Percentiles rank a stretch among this genome's conserved stretches.
These are phyloP conservation scores for Ilyonectria robusta DNA, from an alignment of 2,329 filamentous ascomycete species.

Conservation along the genomic window DNA sequence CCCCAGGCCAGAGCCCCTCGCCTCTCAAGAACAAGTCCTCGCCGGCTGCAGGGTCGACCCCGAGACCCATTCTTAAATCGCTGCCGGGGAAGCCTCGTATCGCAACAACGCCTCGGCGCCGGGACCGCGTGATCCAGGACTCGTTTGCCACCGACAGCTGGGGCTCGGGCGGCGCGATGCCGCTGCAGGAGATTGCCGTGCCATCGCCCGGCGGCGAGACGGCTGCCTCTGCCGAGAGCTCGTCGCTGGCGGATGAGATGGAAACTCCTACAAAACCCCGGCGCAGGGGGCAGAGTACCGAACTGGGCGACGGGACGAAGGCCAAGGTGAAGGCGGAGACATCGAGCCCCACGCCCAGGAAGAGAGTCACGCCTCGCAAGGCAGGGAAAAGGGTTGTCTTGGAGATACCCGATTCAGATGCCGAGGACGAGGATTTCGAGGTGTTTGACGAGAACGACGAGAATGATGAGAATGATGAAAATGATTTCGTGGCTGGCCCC, in stretches of 20 bases:
- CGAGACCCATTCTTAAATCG: slow-evolving; percentile 40
- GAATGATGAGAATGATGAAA: slow-evolving; percentile 32
- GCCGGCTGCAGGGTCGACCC: slow-evolving; percentile 30
- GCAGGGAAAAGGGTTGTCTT: slow-evolving; percentile 37
- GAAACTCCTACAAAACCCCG: slow-evolving; percentile 44
- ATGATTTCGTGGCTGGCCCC: slow-evolving; percentile 46
- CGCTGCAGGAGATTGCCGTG: slow-evolving; percentile 34
- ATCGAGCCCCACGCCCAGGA: slow-evolving; percentile 40
- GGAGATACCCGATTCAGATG: slow-evolving; percentile 68
- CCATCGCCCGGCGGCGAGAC: slow-evolving; percentile 30
- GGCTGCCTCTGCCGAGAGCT: slow-evolving; percentile 31
- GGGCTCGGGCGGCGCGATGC: slow-evolving; percentile 44
- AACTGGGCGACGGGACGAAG: slow-evolving; percentile 36
- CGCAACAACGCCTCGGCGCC: slow-evolving; percentile 33
- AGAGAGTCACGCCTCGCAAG: slow-evolving; percentile 36
- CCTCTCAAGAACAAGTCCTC: slow-evolving; percentile 56
- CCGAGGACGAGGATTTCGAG: slow-evolving; percentile 53
- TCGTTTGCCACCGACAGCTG: slow-evolving; percentile 59
- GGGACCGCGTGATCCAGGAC: slow-evolving; percentile 60
- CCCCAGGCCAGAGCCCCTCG: slow-evolving; percentile 51
- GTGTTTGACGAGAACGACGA: slow-evolving; percentile 32
- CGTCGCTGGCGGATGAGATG: slow-evolving; percentile 41
- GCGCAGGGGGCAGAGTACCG: slow-evolving; percentile 36
- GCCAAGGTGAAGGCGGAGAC: slow-evolving; percentile 16
- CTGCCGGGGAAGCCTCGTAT: slow-evolving; percentile 42